Evolutionary conservation across 495 filamentous ascomycete species (phyloP).

Genomic region (Chaetomium tenue): DNA sequence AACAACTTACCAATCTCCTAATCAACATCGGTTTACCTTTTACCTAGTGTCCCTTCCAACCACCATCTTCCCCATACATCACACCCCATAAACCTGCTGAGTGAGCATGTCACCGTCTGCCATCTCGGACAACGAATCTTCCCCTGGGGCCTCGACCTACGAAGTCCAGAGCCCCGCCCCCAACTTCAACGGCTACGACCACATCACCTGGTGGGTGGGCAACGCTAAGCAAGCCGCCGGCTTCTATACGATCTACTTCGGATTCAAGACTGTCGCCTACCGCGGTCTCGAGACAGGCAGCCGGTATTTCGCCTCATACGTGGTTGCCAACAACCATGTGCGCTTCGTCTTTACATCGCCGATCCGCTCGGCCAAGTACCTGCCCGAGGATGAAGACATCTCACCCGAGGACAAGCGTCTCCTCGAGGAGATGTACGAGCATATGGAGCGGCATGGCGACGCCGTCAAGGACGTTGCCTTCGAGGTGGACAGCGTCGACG

Average conservation of each 20-base stretch:
- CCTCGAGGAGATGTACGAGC: slow-evolving; percentile 67
- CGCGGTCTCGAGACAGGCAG: slow-evolving; percentile 82
- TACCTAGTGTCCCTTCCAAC: not conserved
- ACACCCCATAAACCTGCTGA: slow-evolving; percentile 12
- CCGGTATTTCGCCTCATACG: slow-evolving; percentile 71
- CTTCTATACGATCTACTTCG: slow-evolving; percentile 82
- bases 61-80: not conserved
- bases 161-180: slow-evolving; percentile 44
- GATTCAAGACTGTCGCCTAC: slow-evolving; percentile 78
- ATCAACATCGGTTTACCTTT: not conserved
- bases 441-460: slow-evolving; percentile 81
- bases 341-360: slow-evolving; percentile 84
- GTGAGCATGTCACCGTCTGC: slow-evolving; percentile 71
- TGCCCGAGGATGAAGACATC: slow-evolving; percentile 52
- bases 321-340: slow-evolving; percentile 72
- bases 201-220: slow-evolving; percentile 90
- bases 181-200: slow-evolving; percentile 79
- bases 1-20: not conserved
- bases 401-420: slow-evolving; percentile 53
- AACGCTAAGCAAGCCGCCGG: slow-evolving; percentile 91
- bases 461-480: slow-evolving; percentile 90
- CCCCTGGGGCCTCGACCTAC: slow-evolving; percentile 45
- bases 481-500: slow-evolving; percentile 79
- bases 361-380: slow-evolving; percentile 58
- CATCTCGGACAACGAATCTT: slow-evolving; percentile 51